Evolutionary conservation across 495 filamentous ascomycete genomes (phyloP).

Genomic region (Tuber melanosporum): DNA sequence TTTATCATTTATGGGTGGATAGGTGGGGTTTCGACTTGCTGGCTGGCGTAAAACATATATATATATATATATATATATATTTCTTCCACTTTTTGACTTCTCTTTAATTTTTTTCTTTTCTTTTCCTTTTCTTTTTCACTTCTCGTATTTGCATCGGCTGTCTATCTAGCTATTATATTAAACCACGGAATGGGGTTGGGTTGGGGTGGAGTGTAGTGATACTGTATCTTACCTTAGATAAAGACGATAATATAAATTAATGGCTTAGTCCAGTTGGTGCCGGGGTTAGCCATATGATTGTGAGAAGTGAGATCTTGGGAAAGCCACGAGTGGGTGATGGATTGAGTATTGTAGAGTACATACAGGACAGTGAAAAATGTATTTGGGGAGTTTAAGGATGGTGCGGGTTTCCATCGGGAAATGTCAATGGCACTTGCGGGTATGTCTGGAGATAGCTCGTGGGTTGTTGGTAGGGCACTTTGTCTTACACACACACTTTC

Average conservation of each 20-base stretch:
- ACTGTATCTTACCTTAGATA: not conserved
- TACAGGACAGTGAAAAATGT: not conserved
- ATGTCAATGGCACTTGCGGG: not conserved
- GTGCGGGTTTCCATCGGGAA: not conserved
- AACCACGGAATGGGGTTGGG: not conserved
- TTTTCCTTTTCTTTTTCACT: not conserved
- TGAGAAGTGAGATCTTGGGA: not conserved
- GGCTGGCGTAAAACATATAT: not conserved
- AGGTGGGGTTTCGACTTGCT: not conserved
- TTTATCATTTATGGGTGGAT: not conserved
- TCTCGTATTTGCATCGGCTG: not conserved
- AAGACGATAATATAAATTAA: not conserved
- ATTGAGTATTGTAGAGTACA: not conserved
- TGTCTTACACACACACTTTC: too few species aligned
- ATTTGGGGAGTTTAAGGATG: not conserved
- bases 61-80: not conserved
- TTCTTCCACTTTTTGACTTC: not conserved
- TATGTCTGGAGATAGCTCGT: not conserved
- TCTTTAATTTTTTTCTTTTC: not conserved
- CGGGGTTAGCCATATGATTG: not conserved
- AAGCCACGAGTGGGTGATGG: not conserved
- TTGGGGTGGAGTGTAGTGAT: not conserved
- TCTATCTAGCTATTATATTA: constrained; percentile 1
- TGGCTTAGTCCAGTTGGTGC: not conserved
- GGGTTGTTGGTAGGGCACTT: too few species aligned